These are phyloP conservation scores for Boletus tomentosulus DNA, from an alignment of 768 basidiomycete genomes.

Conservation along the genomic window DNA sequence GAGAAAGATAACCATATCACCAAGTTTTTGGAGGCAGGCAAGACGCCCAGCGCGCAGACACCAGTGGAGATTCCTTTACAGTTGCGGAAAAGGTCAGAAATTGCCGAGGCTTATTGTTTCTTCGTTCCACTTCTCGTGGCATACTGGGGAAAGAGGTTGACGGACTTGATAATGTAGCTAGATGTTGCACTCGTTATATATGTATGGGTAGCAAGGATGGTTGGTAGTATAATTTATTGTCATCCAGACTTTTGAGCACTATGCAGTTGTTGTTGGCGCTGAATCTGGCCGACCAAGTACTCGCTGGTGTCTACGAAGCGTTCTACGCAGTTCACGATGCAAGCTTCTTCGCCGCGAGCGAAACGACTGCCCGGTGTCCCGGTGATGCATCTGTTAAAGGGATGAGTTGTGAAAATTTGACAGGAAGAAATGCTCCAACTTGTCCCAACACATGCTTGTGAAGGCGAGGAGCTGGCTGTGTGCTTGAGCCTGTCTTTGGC, in stretches of 20 bases:
- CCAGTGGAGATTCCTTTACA: slow-evolving; percentile 55
- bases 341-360: slow-evolving; percentile 73
- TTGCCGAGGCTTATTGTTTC: slow-evolving; percentile 66
- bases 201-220: neutral
- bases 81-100: slow-evolving; percentile 50
- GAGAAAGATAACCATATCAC: slow-evolving; percentile 81
- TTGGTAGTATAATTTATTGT: neutral
- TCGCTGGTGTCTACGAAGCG: slow-evolving; percentile 86
- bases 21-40: slow-evolving; percentile 52
- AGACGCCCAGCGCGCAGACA: slow-evolving; percentile 35
- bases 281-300: slow-evolving; percentile 70
- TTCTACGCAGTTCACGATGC: slow-evolving; percentile 87
- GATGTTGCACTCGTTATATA: slow-evolving; percentile 10
- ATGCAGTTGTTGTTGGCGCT: slow-evolving; percentile 49
- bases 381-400: slow-evolving; percentile 64
- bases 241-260: slow-evolving; percentile 22
- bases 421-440: slow-evolving; percentile 46
- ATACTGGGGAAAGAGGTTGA: slow-evolving; percentile 45
- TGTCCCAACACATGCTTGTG: slow-evolving; percentile 89
- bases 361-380: slow-evolving; percentile 75
- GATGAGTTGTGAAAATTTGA: slow-evolving; percentile 3
- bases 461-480: slow-evolving; percentile 70
- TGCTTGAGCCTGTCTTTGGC: slow-evolving; percentile 79
- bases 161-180: slow-evolving; percentile 16
- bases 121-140: slow-evolving; percentile 54